Evolutionary conservation across 2,329 filamentous ascomycete species (phyloP).

Genomic region (Colletotrichum magnum): DNA sequence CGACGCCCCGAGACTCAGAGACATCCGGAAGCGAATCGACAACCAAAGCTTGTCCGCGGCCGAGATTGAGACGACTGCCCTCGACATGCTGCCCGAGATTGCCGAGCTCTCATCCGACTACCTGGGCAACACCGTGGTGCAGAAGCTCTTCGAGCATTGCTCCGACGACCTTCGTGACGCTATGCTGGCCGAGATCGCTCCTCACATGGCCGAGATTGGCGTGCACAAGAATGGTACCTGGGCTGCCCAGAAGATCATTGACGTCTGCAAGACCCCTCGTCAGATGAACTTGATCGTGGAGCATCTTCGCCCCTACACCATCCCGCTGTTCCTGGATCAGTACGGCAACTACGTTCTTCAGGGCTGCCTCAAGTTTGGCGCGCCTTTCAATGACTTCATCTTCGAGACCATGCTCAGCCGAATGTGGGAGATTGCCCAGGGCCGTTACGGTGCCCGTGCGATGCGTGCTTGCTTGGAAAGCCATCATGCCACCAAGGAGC

Average conservation of each 20-base stretch:
- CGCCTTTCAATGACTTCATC: constrained; percentile 94
- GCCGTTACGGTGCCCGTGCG: constrained; percentile 92
- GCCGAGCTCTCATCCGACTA: constrained; percentile 96
- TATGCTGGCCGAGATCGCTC: constrained; percentile 90
- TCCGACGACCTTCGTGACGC: constrained; percentile 90
- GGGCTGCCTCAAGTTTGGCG: constrained; percentile 92
- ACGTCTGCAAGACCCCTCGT: constrained; percentile 86
- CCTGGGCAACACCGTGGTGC: constrained; percentile 98
- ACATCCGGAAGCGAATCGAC: constrained; percentile 97
- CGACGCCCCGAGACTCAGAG: constrained; percentile 93
- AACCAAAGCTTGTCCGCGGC: constrained; percentile 88
- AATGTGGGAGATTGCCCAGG: constrained; percentile 94
- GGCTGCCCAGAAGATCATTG: constrained; percentile 99
- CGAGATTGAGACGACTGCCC: constrained; percentile 93
- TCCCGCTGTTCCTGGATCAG: constrained; percentile 95
- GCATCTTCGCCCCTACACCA: constrained; percentile 85
- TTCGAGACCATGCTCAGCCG: constrained; percentile 96
- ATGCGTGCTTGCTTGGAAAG: constrained; percentile 98
- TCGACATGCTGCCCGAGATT: constrained; percentile 96
- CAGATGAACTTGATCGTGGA: constrained; percentile 91
- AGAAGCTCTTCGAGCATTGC: constrained; percentile 98
- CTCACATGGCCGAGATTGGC: constrained; percentile 95
- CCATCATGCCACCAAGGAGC: constrained; percentile 93
- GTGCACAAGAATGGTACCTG: constrained; percentile 99
- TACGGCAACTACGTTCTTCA: constrained; percentile 99